Base-by-base conservation (phyloP, 2,329 filamentous ascomycete genomes). In the Aspergillus hortae region DNA sequence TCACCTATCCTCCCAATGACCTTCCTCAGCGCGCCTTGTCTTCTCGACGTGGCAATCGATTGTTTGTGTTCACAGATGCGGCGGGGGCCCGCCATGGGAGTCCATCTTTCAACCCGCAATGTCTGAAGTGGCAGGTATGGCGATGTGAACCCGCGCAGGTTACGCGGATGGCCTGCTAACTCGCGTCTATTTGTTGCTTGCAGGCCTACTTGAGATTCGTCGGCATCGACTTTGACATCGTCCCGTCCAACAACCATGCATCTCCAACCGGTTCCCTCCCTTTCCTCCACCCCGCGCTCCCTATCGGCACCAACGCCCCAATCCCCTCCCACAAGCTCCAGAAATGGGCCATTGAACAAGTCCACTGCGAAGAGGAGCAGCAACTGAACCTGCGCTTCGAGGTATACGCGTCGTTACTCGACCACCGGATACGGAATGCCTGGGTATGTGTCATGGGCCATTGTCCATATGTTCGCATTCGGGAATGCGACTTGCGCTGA, bases 41-140 rank as follows among this genome's bases (percentile, higher is more conserved):
- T 47, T 67, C 74, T 48, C 71, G 69, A 59, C 66, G 73, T 55
- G 73, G 74, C 62, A 80, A 83, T 56, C 79, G 83, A 9, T 77
- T 99, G 7, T 91, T 91, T 69, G 78, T 96, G 51, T 97, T 96
- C 72, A 81, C 83, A 54, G 83, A 80, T 12, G 75, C 82, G 1
- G 74, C 80, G n/a, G 87, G 84, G 62, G 87, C 85, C 32, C 69
- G 71, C 51, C 66, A 67, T 36, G 85, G 84, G 4, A 74, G 77
- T 27, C 88, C 91, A 23, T 95, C 90, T 58, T 95, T 88, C 74
- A 97, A 97, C 68, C 94, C 94, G 10, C 84, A 86, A 53, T 99
- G 94, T 76, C 78, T 97, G 65, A 96, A 92, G 77, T 97, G 91
- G 91, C 94, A 97, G 88, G 90, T 92, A 63, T 60, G 60, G 60